phyloP scores from a whole-genome alignment of 2,329 filamentous ascomycete species.

The Lachnellula cervina region DNA sequence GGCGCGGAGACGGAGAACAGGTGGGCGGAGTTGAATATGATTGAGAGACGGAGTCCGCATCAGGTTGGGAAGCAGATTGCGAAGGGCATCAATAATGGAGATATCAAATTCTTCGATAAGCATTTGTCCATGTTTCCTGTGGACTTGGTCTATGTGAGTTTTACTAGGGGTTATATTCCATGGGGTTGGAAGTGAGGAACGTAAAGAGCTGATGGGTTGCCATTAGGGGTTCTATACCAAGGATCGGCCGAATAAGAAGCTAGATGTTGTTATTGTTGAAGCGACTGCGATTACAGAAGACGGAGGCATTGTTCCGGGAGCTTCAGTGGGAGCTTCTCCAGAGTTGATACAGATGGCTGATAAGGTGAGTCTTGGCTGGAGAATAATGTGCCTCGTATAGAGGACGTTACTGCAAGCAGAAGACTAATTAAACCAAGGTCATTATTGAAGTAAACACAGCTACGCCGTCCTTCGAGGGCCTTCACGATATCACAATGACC shows the following conservation, averaged over 20 bases:
- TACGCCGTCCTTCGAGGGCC: conserved; percentile 76
- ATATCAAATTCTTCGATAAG: conserved; percentile 92
- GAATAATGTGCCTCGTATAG: no score
- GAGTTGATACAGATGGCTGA: conserved; percentile 88
- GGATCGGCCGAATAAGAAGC: conserved; percentile 62
- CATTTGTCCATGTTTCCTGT: conserved; percentile 89
- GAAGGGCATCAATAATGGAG: conserved; percentile 83
- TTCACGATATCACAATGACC: conserved; percentile 90
- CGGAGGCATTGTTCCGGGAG: conserved; percentile 82
- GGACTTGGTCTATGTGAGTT: conserved; percentile 70
- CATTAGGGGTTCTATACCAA: conserved; percentile 73
- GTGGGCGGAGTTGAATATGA: conserved; percentile 89
- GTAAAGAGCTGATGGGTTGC: conserved; percentile 7
- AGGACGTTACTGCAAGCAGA: not conserved
- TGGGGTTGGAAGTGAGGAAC: not conserved
- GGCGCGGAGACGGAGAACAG: conserved; percentile 83
- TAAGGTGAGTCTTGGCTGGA: conserved; percentile 47
- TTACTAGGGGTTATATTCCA: not conserved
- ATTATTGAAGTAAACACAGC: conserved; percentile 91
- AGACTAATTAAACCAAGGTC: conserved; percentile 42
- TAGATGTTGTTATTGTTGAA: conserved; percentile 83
- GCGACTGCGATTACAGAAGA: conserved; percentile 84
- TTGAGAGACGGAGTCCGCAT: conserved; percentile 76
- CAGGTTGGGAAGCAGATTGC: conserved; percentile 88
- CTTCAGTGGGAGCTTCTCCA: conserved; percentile 78